A percentile compares a stretch with the other conserved stretches of the same genome.
Evolutionary conservation across 2,329 filamentous ascomycete genomes (phyloP).

Genomic region (Exophiala alcalophila): DNA sequence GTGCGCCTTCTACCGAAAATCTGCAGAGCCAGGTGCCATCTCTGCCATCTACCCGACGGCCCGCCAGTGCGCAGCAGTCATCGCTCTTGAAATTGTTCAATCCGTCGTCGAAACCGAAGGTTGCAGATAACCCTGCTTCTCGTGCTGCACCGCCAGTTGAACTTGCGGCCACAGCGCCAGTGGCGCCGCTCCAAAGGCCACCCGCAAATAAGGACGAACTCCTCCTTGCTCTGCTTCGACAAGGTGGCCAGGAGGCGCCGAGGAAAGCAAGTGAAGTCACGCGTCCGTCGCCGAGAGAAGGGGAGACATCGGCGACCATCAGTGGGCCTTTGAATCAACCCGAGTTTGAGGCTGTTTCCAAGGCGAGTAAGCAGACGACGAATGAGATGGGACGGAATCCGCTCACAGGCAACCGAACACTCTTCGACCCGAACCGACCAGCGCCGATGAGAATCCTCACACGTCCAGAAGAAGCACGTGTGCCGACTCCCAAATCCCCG

Average conservation of each 20-base stretch:
- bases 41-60: conserved; percentile 1
- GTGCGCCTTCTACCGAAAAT: conserved; percentile 18
- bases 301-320: conserved; percentile 39
- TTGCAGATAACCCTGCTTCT: conserved; percentile 2
- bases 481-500: conserved; percentile 20
- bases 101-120: conserved; percentile 25
- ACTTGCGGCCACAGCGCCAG: conserved; percentile 43
- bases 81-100: conserved; percentile 23
- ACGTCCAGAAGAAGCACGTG: conserved; percentile 25
- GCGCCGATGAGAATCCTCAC: conserved; percentile 31
- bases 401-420: conserved; percentile 21
- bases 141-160: conserved; percentile 38
- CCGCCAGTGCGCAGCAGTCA: conserved; percentile 10
- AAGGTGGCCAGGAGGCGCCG: conserved; percentile 13
- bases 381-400: conserved; percentile 26
- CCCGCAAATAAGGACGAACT: conserved; percentile 18
- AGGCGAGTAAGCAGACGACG: conserved; percentile 7
- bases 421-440: conserved; percentile 29
- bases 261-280: conserved; percentile 22
- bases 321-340: conserved; percentile 42
- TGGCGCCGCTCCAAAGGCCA: conserved; percentile 28
- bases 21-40: conserved; percentile 3
- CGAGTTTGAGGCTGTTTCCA: conserved; percentile 37
- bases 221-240: conserved; percentile 21
- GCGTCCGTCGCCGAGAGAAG: conserved; percentile 20